Conservation (phyloP, 106 monocot genomes). For the Xerophyta viscosa region DNA sequence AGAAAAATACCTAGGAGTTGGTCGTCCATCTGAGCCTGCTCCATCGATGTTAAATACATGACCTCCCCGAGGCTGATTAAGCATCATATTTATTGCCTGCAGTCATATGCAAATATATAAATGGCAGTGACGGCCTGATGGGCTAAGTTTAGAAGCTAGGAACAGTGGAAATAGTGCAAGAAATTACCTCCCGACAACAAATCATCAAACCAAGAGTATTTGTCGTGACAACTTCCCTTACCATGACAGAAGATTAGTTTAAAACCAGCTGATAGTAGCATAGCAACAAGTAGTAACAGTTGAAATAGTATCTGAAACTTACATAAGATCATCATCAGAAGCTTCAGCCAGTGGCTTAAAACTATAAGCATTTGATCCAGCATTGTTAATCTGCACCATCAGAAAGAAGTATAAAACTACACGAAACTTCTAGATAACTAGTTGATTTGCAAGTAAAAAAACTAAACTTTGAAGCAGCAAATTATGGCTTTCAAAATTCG, state of each 20-base stretch:
- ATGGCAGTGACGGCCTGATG: not conserved
- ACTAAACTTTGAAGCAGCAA: too few relatives aligned
- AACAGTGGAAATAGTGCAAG: conserved; percentile 1
- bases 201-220: conserved; percentile 97
- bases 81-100: conserved; percentile 98
- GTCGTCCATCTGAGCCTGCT: conserved; percentile 98
- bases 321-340: conserved; percentile 90
- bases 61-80: conserved; percentile 80
- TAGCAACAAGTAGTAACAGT: not conserved
- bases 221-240: conserved; percentile 95
- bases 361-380: conserved; percentile 99
- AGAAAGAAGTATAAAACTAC: too few relatives aligned
- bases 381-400: conserved; percentile 81
- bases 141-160: not conserved
- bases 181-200: conserved; percentile 80
- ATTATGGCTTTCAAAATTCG: too few relatives aligned
- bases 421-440: too few relatives aligned
- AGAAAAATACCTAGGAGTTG: conserved; percentile 85
- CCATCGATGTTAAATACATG: conserved; percentile 98
- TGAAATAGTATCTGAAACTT: conserved; percentile 7
- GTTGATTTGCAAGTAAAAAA: too few relatives aligned
- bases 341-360: conserved; percentile 82
- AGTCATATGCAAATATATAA: not conserved
- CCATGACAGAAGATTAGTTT: conserved; percentile 6
- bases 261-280: not conserved